Conservation (phyloP, 129 eudicot species). For the Lactuca saligna region DNA sequence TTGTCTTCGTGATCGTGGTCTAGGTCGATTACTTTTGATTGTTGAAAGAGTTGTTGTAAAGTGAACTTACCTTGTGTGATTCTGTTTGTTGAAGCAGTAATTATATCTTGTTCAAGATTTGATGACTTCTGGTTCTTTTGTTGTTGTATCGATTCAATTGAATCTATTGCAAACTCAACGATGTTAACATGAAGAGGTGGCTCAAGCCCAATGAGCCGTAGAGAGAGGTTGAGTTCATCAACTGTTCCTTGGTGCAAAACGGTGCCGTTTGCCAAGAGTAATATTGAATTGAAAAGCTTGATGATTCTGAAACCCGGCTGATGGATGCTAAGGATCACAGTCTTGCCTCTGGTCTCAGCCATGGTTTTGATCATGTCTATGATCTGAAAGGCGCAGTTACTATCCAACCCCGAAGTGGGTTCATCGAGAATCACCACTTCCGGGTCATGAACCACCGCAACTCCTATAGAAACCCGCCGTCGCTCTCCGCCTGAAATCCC, state of each 20-base stretch:
- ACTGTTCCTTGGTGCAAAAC: slow-evolving; percentile 85
- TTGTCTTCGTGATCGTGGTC: slow-evolving; percentile 28
- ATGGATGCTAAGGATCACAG: slow-evolving; percentile 83
- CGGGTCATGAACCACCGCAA: slow-evolving; percentile 96
- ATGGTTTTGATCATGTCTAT: slow-evolving; percentile 80
- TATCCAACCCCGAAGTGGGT: slow-evolving; percentile 95
- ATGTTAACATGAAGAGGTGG: slow-evolving; percentile 73
- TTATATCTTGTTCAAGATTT: slow-evolving; percentile 21
- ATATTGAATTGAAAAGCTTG: slow-evolving; percentile 66
- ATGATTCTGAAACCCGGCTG: slow-evolving; percentile 96
- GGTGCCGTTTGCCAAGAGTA: slow-evolving; percentile 73
- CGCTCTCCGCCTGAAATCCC: slow-evolving; percentile 99
- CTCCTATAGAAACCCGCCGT: slow-evolving; percentile 88
- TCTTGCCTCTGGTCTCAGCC: slow-evolving; percentile 83
- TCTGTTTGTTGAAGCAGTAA: slow-evolving; percentile 12
- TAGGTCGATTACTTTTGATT: slow-evolving; percentile 72
- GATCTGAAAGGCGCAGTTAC: slow-evolving; percentile 82
- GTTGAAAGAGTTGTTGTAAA: slow-evolving; percentile 87
- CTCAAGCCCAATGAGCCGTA: slow-evolving; percentile 56
- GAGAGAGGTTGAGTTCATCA: slow-evolving; percentile 50
- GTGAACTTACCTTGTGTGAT: slow-evolving; percentile 53
- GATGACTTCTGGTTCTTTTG: slow-evolving; percentile 22
- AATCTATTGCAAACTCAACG: slow-evolving; percentile 87
- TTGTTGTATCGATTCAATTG: slow-evolving; percentile 55
- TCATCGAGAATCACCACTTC: slow-evolving; percentile 81